Conservation (phyloP, 2,329 filamentous ascomycete species). For the Coccinonectria pachysandricola region DNA sequence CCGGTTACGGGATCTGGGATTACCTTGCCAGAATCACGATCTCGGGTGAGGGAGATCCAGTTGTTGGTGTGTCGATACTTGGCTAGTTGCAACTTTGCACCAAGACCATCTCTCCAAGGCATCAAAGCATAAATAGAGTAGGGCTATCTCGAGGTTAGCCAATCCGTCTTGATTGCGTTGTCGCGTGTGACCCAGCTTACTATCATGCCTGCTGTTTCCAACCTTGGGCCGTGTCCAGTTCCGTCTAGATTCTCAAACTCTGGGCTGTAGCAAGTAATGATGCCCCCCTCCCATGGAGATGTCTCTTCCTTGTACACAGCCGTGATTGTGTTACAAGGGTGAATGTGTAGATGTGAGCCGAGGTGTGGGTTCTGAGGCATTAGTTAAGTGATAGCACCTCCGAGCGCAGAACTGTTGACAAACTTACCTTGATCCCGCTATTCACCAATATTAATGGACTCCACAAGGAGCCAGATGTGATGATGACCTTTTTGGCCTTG, state of each 20-base stretch:
- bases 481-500: conserved; percentile 68
- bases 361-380: conserved; percentile 59
- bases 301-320: conserved; percentile 62
- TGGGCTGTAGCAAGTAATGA: conserved; percentile 67
- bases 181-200: conserved; percentile 24
- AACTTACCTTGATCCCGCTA: conserved; percentile 59
- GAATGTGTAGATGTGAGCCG: conserved; percentile 70
- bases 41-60: conserved; percentile 65
- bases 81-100: conserved; percentile 62
- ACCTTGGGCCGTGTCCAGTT: conserved; percentile 69
- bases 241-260: conserved; percentile 75
- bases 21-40: conserved; percentile 65
- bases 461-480: conserved; percentile 67
- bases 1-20: conserved; percentile 61
- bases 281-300: conserved; percentile 62
- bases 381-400: conserved; percentile 11
- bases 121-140: conserved; percentile 51
- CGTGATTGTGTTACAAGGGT: conserved; percentile 54
- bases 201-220: conserved; percentile 67
- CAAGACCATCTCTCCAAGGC: conserved; percentile 56
- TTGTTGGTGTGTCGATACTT: conserved; percentile 59
- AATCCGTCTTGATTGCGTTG: conserved; percentile 2
- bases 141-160: conserved; percentile 36
- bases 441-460: conserved; percentile 67
- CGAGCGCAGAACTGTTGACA: conserved; percentile 2